Evolutionary conservation across 148 eudicot species (phyloP), one percentile per base, ranked within the genome.

Genomic region (Diospyros lotus): DNA sequence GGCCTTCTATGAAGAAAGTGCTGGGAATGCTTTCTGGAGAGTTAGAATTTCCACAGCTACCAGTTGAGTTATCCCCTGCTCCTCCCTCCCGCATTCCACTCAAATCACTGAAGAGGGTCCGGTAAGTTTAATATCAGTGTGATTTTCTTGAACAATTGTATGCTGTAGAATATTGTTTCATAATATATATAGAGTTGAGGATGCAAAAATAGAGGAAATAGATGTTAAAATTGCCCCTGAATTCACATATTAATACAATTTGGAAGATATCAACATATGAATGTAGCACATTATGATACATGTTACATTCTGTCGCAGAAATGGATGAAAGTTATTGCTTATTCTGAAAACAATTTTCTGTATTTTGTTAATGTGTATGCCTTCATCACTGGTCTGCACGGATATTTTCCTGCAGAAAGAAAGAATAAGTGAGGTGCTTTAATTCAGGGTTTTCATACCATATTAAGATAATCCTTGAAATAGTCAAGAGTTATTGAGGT

Each of bases 1-100:
- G 99, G 65, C 99, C 98, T 77, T 85, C 98, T 3, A 95, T 95
- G 97, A 95, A 85, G 80, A 97, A 95, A 72, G 90, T 90, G 13
- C 96, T 88, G 38, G 94, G 90, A 75, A 93, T 92, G 87, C 94
- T 95, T 60, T 82, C 89, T 3, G 99, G 99, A 6, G 97, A 91
- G 51, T 75, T 93, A 56, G 91, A 80, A 18, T 73, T 84, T 74
- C 97, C 97, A 11, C 79, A 77, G 78, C 71, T 95, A 61, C 99
- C 99, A 12, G 78, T 81, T 63, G 99, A 95, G 76, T 82, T 87
- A 80, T 88, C 90, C 10, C 87, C 88, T 45, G 91, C 96, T 2
- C 84, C 88, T 60, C 89, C 89, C 3, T 86, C 90, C 46, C 83
- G 88, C 2, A 80, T 79, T 73, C 86, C 85, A n/a, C 78, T 53